phyloP scores from a whole-genome alignment of 2,329 filamentous ascomycete species.

The Pseudocercospora pini-densiflorae region DNA sequence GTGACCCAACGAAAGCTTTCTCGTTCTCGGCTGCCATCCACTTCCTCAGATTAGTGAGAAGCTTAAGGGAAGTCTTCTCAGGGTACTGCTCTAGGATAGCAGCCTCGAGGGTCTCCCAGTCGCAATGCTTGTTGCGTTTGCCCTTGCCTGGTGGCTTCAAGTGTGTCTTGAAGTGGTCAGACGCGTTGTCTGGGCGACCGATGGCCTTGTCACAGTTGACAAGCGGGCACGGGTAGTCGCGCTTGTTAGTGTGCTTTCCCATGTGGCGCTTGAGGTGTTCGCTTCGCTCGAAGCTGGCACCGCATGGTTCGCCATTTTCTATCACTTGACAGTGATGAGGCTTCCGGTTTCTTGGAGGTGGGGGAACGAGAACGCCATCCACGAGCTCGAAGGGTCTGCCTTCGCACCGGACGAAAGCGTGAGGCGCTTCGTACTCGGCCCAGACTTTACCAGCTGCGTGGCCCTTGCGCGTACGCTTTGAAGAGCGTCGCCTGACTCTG shows the following conservation, averaged over 20 bases:
- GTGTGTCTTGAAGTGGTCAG: slow-evolving; percentile 41
- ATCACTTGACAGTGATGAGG: slow-evolving; percentile 26
- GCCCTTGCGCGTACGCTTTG: slow-evolving; percentile 24
- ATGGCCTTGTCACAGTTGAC: slow-evolving; percentile 28
- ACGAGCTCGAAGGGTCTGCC: slow-evolving; percentile 14
- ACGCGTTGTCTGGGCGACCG: slow-evolving; percentile 37
- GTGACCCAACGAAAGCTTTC: background rate
- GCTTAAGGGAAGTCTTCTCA: slow-evolving; percentile 52
- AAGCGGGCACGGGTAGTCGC: slow-evolving; percentile 33
- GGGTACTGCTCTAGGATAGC: slow-evolving; percentile 72
- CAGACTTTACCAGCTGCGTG: slow-evolving; percentile 15
- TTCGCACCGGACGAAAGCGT: slow-evolving; percentile 17
- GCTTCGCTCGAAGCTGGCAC: slow-evolving; percentile 32
- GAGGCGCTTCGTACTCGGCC: slow-evolving; percentile 8
- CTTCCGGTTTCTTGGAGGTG: slow-evolving; percentile 17
- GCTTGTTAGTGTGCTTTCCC: slow-evolving; percentile 27
- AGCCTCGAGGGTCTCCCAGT: slow-evolving; percentile 13
- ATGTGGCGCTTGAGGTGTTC: slow-evolving; percentile 41
- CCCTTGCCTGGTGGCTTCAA: slow-evolving; percentile 28
- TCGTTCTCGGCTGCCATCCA: slow-evolving; percentile 9
- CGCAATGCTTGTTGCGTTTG: slow-evolving; percentile 33
- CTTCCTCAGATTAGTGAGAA: slow-evolving; percentile 22
- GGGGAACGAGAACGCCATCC: background rate
- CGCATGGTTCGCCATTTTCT: slow-evolving; percentile 25
- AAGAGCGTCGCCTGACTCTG: slow-evolving; percentile 12